Conservation (phyloP, 2,329 filamentous ascomycete genomes). For the Eurotiales sp. region DNA sequence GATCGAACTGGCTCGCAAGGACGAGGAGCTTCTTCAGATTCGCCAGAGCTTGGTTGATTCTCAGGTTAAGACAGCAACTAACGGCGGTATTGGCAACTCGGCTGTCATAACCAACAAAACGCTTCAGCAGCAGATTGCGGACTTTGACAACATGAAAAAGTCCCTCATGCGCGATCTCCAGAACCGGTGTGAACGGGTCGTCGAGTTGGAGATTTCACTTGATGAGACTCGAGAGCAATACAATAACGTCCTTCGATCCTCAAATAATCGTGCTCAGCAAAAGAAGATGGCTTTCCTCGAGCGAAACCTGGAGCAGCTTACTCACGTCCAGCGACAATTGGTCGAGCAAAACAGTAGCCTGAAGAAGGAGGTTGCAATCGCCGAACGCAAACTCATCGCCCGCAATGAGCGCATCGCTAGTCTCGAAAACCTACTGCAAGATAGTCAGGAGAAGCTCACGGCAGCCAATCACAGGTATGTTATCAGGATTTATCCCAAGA, state of each 20-base stretch:
- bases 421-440: slow-evolving; percentile 84
- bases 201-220: slow-evolving; percentile 95
- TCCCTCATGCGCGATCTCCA: slow-evolving; percentile 97
- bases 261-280: slow-evolving; percentile 97
- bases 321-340: slow-evolving; percentile 92
- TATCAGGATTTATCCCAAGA: slow-evolving; percentile 7
- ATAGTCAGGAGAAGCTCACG: slow-evolving; percentile 97
- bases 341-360: slow-evolving; percentile 96
- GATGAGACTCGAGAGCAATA: slow-evolving; percentile 98
- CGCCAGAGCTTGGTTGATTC: slow-evolving; percentile 77
- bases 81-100: slow-evolving; percentile 45
- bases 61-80: slow-evolving; percentile 50
- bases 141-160: slow-evolving; percentile 99
- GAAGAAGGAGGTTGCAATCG: slow-evolving; percentile 99
- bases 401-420: slow-evolving; percentile 95
- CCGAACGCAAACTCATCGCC: slow-evolving; percentile 93
- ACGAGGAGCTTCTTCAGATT: slow-evolving; percentile 76
- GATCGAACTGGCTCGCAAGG: slow-evolving; percentile 70
- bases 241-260: slow-evolving; percentile 94
- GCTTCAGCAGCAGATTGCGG: slow-evolving; percentile 93
- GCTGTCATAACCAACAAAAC: slow-evolving; percentile 76
- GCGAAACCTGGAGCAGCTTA: slow-evolving; percentile 95
- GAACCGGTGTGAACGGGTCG: slow-evolving; percentile 95
- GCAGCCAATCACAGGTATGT: slow-evolving; percentile 94
- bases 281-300: slow-evolving; percentile 99